Evolutionary conservation across 2,329 filamentous ascomycete genomes (phyloP).

Genomic region (Rachicladosporium sp.): DNA sequence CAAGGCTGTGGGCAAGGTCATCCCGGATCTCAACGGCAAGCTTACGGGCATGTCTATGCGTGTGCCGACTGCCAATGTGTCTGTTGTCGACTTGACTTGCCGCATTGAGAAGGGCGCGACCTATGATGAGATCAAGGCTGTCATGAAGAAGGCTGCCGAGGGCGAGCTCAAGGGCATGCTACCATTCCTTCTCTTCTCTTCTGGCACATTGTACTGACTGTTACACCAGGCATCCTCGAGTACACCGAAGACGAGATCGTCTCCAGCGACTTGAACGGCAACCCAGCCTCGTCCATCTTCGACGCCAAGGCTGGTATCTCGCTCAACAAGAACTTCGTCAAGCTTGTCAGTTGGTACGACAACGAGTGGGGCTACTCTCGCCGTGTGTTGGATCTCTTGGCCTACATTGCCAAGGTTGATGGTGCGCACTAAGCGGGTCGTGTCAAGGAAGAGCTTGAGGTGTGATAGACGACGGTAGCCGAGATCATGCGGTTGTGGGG

Average conservation of each 20-base stretch:
- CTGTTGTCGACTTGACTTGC: constrained; percentile 92
- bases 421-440: constrained; percentile 17
- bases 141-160: constrained; percentile 62
- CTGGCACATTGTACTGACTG: constrained; percentile 12
- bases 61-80: constrained; percentile 97
- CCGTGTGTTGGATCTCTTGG: constrained; percentile 45
- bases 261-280: constrained; percentile 85
- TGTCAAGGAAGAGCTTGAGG: too few species aligned
- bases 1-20: constrained; percentile 99
- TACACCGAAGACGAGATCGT: constrained; percentile 98
- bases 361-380: constrained; percentile 99
- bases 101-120: constrained; percentile 80
- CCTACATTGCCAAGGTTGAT: constrained; percentile 29
- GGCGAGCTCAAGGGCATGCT: constrained; percentile 71
- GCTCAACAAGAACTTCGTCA: constrained; percentile 97
- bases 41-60: constrained; percentile 99
- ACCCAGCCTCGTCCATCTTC: constrained; percentile 92
- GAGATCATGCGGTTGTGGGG: too few species aligned
- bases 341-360: constrained; percentile 78
- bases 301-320: constrained; percentile 98
- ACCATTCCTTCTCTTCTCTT: background rate
- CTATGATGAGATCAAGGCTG: constrained; percentile 87
- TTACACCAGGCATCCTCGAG: constrained; percentile 58
- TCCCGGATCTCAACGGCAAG: constrained; percentile 95
- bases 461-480: too few species aligned